Evolutionary conservation across 2,329 filamentous ascomycete species (phyloP), one percentile per base, ranked within the genome.

Genomic region (Tolypocladium capitatum): DNA sequence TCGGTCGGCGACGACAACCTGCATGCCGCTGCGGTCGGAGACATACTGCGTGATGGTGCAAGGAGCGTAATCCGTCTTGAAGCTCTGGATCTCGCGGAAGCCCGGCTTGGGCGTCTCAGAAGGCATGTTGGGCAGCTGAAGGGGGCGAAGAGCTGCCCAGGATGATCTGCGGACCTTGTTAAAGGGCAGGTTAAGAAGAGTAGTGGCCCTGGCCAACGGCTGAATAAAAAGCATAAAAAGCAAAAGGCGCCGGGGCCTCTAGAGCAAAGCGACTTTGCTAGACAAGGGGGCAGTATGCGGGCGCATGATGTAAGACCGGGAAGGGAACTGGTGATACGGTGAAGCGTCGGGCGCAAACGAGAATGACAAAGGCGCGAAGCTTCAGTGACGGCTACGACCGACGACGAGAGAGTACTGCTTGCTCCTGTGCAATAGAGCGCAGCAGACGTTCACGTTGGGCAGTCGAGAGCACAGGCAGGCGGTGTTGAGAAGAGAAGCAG

Each of bases 21-120:
- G 84, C 87, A 98, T 92, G 46, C 92, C 92, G 52, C 91, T 98
- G 53, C 88, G 78, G 57, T 88, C 81, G 6, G 92, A 98, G 60
- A 94, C 88, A 85, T 98, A 98, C 64, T 96, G 90, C 21, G 88
- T 91, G 65, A 98, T 85, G 48, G 76, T 80, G 53, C 85, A 85
- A 11, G 90, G 86, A 13, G 90, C 88, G 70, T 96, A 98, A 62
- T 96, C 86, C 8, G 86, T 84, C 55, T 84, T 76, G 69, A 98
- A 95, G 60, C 78, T 81, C 62, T 95, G 88, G 44, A 95, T 73
- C 58, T 83, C 84, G 63, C 83, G 86, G 68, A 97, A 97, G 59
- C 83, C 78, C 43, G 73, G 67, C 48, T 68, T 68, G 46, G 71
- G 63, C 46, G 62, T 59, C 56, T 70, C 62, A 34, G 75, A 67